These are phyloP conservation scores for Fistulifera solaris DNA, from an alignment of 108 stramenopile species.

Conservation along the genomic window DNA sequence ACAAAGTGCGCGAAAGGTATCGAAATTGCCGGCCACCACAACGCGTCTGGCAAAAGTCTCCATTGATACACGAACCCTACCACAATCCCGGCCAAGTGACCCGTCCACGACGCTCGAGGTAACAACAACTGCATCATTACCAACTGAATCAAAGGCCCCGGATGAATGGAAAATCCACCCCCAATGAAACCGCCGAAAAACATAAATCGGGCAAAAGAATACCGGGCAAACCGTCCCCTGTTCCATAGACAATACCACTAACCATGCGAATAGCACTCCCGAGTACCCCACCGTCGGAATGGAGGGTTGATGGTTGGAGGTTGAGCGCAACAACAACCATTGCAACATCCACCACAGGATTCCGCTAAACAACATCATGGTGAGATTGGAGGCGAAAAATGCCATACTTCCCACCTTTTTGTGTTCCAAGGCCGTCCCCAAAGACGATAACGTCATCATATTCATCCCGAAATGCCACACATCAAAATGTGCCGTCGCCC, in stretches of 20 bases:
- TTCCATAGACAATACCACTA: slow-evolving; percentile 54
- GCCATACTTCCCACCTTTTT: slow-evolving; percentile 20
- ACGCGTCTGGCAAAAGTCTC: slow-evolving; percentile 51
- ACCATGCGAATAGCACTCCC: slow-evolving; percentile 78
- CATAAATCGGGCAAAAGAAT: slow-evolving; percentile 59
- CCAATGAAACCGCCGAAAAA: slow-evolving; percentile 32
- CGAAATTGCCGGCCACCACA: slow-evolving; percentile 45
- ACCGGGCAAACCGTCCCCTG: slow-evolving; percentile 55
- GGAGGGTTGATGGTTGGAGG: neutral
- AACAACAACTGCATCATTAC: slow-evolving; percentile 57
- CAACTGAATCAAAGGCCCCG: slow-evolving; percentile 55
- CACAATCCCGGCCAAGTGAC: slow-evolving; percentile 72
- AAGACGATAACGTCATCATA: slow-evolving; percentile 50
- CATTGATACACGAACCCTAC: slow-evolving; percentile 69
- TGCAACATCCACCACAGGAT: slow-evolving; percentile 42
- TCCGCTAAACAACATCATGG: slow-evolving; percentile 46
- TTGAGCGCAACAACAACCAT: neutral
- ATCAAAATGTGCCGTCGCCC: slow-evolving; percentile 77
- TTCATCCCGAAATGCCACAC: slow-evolving; percentile 71
- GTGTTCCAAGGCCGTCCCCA: slow-evolving; percentile 51
- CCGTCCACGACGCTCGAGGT: slow-evolving; percentile 63
- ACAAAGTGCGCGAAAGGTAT: slow-evolving; percentile 30
- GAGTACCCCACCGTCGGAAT: slow-evolving; percentile 60
- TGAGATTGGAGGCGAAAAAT: slow-evolving; percentile 53
- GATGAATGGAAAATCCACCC: slow-evolving; percentile 35